A percentile compares a stretch with the other conserved stretches of the same genome.
phyloP scores from a whole-genome alignment of 805 yeast genomes.

The Ogataea allantospora region DNA sequence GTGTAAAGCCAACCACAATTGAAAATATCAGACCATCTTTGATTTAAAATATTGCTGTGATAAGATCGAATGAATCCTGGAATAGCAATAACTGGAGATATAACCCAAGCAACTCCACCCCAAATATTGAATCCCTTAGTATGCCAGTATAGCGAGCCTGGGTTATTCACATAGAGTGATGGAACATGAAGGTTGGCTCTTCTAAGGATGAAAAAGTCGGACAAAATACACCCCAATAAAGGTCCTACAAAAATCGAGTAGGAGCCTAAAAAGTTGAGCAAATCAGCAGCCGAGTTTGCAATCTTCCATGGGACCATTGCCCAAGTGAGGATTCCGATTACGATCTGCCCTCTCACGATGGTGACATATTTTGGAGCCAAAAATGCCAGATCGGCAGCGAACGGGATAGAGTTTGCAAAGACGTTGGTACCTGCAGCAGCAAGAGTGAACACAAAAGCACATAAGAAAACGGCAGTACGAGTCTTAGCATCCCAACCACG shows the following conservation, averaged over 20 bases:
- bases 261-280: constrained; percentile 22
- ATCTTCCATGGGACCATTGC: constrained; percentile 27
- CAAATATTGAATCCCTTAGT: constrained; percentile 19
- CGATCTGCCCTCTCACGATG: constrained; percentile 25
- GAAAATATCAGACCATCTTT: constrained; percentile 22
- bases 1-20: constrained; percentile 28
- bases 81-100: constrained; percentile 26
- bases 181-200: constrained; percentile 24
- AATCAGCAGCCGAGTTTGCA: constrained; percentile 19
- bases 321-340: constrained; percentile 22
- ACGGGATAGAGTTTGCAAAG: constrained; percentile 30
- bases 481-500: constrained; percentile 29
- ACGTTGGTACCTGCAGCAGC: constrained; percentile 33
- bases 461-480: constrained; percentile 27
- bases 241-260: constrained; percentile 27
- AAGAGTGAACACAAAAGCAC: constrained; percentile 17
- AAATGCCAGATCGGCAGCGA: constrained; percentile 31
- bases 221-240: constrained; percentile 19
- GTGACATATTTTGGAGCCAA: constrained; percentile 29
- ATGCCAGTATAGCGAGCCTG: constrained; percentile 17
- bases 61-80: constrained; percentile 31
- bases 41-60: constrained; percentile 17
- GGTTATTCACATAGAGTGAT: constrained; percentile 18
- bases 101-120: constrained; percentile 22
- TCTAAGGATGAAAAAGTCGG: constrained; percentile 22